phyloP scores from a whole-genome alignment of 441 rosid species.

The Croton laevigatus region DNA sequence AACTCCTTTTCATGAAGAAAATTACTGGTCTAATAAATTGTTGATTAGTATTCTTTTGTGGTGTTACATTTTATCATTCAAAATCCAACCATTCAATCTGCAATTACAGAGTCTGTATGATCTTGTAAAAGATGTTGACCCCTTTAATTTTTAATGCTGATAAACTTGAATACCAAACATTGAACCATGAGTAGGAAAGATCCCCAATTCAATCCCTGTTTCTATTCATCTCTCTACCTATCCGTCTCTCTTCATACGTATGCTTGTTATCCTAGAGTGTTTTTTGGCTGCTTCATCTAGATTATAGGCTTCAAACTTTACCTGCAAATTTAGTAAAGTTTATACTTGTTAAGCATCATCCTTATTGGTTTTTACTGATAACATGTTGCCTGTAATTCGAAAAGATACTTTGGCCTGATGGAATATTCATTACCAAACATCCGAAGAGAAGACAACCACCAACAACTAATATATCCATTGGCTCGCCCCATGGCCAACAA shows the following conservation, averaged over 20 bases:
- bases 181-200: neutral
- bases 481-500: slow-evolving; percentile 21
- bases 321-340: neutral
- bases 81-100: neutral
- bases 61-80: neutral
- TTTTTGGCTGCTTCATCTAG: slow-evolving; percentile 1
- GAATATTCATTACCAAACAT: slow-evolving; percentile 91
- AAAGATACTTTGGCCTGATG: slow-evolving; percentile 99
- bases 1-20: neutral
- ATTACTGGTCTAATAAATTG: neutral
- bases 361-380: slow-evolving; percentile 17
- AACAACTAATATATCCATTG: slow-evolving; percentile 29
- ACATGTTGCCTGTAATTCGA: slow-evolving; percentile 15
- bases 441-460: slow-evolving; percentile 61
- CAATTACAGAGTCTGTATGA: neutral
- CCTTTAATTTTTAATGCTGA: neutral
- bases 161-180: neutral
- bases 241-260: too few species aligned
- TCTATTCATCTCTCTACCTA: too few species aligned
- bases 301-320: neutral
- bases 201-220: neutral
- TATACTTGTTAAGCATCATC: neutral
- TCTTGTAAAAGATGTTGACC: neutral
- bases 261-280: neutral
- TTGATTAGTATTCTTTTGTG: neutral